These are phyloP conservation scores for Boletus barrowsii DNA, from an alignment of 768 basidiomycete genomes.

Conservation along the genomic window DNA sequence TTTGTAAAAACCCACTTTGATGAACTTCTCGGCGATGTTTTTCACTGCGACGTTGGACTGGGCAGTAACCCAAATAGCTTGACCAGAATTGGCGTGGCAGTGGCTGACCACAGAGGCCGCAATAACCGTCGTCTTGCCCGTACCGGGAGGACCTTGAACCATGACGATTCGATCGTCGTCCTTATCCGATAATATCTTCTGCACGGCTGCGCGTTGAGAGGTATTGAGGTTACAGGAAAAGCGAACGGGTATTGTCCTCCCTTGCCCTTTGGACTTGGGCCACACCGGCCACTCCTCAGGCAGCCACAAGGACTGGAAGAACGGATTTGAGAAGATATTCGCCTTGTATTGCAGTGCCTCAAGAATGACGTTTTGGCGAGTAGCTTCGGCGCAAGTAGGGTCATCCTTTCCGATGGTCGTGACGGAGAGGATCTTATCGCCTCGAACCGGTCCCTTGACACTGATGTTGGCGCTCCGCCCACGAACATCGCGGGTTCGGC, in stretches of 20 bases:
- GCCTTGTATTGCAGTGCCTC: slow-evolving; percentile 14
- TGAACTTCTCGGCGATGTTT: slow-evolving; percentile 49
- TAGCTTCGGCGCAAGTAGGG: slow-evolving; percentile 52
- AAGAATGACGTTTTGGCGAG: slow-evolving; percentile 24
- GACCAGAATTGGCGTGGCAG: slow-evolving; percentile 2
- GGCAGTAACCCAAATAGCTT: slow-evolving; percentile 39
- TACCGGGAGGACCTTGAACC: slow-evolving; percentile 40
- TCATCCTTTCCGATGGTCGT: slow-evolving; percentile 52
- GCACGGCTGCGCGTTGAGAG: slow-evolving; percentile 30
- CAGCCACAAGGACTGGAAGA: slow-evolving; percentile 30
- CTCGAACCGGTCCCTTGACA: slow-evolving; percentile 22
- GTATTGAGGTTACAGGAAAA: slow-evolving; percentile 15
- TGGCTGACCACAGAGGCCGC: slow-evolving; percentile 33
- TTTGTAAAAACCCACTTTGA: slow-evolving; percentile 26
- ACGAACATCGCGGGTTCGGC: slow-evolving; percentile 22
- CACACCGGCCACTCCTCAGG: slow-evolving; percentile 17
- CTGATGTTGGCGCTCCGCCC: slow-evolving; percentile 39
- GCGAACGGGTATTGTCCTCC: background rate
- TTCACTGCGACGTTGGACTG: slow-evolving; percentile 54
- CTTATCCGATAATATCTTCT: slow-evolving; percentile 26
- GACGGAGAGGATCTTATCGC: slow-evolving; percentile 31
- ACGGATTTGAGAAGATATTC: slow-evolving; percentile 19
- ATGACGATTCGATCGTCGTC: slow-evolving; percentile 22
- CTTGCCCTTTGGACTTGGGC: slow-evolving; percentile 2
- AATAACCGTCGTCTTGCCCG: slow-evolving; percentile 45